phyloP scores from a whole-genome alignment of 805 yeast genomes.

The Nakazawaea laoshanensis region DNA sequence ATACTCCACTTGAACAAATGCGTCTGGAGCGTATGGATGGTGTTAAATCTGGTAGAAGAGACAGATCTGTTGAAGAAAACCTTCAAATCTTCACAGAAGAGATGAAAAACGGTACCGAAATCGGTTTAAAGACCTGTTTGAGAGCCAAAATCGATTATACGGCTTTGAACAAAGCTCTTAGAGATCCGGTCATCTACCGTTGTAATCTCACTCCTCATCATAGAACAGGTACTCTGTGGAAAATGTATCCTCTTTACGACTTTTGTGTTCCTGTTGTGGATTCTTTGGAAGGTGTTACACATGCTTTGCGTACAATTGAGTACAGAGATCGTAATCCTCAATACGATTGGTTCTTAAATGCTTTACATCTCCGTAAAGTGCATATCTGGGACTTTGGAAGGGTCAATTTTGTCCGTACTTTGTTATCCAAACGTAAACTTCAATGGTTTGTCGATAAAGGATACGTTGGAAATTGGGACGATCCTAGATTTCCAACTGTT shows the following conservation, averaged over 20 bases:
- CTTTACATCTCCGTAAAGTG: slow-evolving; percentile 79
- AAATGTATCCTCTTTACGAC: slow-evolving; percentile 96
- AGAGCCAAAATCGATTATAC: slow-evolving; percentile 95
- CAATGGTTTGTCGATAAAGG: slow-evolving; percentile 98
- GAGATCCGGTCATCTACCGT: slow-evolving; percentile 98
- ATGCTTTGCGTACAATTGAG: slow-evolving; percentile 95
- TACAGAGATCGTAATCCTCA: slow-evolving; percentile 98
- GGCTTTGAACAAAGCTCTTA: slow-evolving; percentile 85
- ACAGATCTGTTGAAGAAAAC: slow-evolving; percentile 88
- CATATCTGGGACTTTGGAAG: slow-evolving; percentile 98
- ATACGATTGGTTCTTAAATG: slow-evolving; percentile 90
- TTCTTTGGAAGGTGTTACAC: slow-evolving; percentile 94
- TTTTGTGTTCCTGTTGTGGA: slow-evolving; percentile 98
- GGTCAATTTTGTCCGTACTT: slow-evolving; percentile 92
- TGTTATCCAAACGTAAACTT: slow-evolving; percentile 92
- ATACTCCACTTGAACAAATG: slow-evolving; percentile 90
- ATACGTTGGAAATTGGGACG: slow-evolving; percentile 92
- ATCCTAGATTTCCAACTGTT: slow-evolving; percentile 98
- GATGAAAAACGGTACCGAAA: slow-evolving; percentile 91
- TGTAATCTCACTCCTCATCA: slow-evolving; percentile 97
- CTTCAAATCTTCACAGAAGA: slow-evolving; percentile 77
- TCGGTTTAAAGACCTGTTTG: slow-evolving; percentile 84
- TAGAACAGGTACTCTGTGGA: slow-evolving; percentile 90
- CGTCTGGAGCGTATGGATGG: slow-evolving; percentile 99
- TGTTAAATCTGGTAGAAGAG: slow-evolving; percentile 85